phyloP scores from a whole-genome alignment of 768 basidiomycete genomes.

The Suillus plorans region DNA sequence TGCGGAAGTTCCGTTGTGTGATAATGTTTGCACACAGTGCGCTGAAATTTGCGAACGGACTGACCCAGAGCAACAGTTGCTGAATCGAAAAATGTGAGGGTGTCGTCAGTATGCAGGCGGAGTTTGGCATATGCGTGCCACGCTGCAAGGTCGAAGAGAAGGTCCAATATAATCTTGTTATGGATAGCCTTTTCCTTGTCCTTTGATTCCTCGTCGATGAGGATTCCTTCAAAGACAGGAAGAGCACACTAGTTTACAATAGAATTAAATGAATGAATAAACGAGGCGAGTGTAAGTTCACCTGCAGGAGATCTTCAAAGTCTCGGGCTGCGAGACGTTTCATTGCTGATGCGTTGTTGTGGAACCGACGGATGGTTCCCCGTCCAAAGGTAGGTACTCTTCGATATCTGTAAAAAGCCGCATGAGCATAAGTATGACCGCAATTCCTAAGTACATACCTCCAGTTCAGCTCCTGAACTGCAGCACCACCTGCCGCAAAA shows the following conservation, averaged over 20 bases:
- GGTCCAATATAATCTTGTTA: constrained; percentile 18
- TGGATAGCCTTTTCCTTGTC: constrained; percentile 17
- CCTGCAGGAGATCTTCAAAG: constrained; percentile 10
- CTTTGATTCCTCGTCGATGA: no score
- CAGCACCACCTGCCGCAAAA: constrained; percentile 2
- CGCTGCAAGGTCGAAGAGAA: constrained; percentile 27
- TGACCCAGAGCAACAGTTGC: constrained; percentile 16
- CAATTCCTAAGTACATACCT: constrained; percentile 9
- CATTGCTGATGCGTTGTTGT: no score
- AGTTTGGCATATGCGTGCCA: constrained; percentile 40
- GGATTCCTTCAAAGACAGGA: constrained; percentile 35
- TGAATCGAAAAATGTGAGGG: constrained; percentile 18
- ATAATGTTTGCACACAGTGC: constrained; percentile 20
- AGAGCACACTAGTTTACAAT: constrained; percentile 28
- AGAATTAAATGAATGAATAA: background rate
- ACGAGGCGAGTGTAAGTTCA: background rate
- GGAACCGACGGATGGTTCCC: no score
- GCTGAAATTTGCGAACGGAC: constrained; percentile 22
- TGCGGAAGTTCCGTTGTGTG: constrained; percentile 30
- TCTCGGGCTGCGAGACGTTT: no score
- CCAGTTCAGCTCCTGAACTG: constrained; percentile 10
- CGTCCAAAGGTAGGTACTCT: background rate
- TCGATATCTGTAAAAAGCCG: background rate
- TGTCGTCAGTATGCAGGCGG: constrained; percentile 28
- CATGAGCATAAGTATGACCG: background rate